phyloP scores from a whole-genome alignment of 2,329 filamentous ascomycete genomes.

The Calycina herbarum region DNA sequence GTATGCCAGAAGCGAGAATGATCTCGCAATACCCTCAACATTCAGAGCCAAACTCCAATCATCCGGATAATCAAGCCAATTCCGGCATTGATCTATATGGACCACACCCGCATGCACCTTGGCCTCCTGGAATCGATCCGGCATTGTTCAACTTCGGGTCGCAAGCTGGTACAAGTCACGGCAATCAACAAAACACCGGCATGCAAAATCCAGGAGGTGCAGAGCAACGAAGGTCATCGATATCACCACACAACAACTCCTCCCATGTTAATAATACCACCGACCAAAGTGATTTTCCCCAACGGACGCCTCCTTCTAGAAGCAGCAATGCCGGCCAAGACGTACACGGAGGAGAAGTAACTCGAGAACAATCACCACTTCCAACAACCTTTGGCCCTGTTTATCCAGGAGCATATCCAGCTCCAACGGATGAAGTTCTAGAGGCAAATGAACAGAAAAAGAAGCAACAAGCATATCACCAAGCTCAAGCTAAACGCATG shows the following conservation, averaged over 20 bases:
- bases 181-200: neutral
- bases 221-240: neutral
- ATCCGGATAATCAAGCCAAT: neutral
- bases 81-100: neutral
- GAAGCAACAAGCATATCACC: too few relatives aligned
- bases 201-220: neutral
- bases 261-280: too few relatives aligned
- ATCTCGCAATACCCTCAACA: neutral
- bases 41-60: neutral
- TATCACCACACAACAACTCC: too few relatives aligned
- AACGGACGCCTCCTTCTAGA: too few relatives aligned
- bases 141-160: neutral
- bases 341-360: too few relatives aligned
- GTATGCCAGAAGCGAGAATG: conserved; percentile 2
- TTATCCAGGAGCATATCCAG: neutral
- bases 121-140: neutral
- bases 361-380: neutral
- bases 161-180: neutral
- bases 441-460: neutral
- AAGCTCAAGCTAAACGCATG: neutral
- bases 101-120: neutral
- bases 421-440: neutral
- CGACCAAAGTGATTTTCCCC: too few relatives aligned
- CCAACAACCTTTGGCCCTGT: neutral
- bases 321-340: neutral